These are phyloP conservation scores for Dichomitus squalens DNA, from an alignment of 1,284 basidiomycete species.

Conservation along the genomic window DNA sequence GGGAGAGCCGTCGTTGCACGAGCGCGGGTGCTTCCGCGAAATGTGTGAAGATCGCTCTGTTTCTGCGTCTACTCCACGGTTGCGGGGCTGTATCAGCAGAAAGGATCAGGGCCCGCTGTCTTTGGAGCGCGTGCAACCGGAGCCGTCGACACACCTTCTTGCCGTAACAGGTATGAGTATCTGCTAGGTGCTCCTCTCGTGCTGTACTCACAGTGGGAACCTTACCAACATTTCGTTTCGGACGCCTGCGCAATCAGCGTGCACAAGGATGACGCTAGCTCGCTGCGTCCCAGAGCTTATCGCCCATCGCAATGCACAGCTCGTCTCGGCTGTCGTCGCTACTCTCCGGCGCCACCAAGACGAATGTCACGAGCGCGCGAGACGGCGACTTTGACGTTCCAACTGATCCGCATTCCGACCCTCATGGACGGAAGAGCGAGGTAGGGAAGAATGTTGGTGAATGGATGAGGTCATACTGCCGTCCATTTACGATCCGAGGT, in stretches of 20 bases:
- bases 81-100: slow-evolving; percentile 2
- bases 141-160: slow-evolving; percentile 11
- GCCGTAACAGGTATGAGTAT: slow-evolving; percentile 12
- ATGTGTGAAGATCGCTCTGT: slow-evolving; percentile 17
- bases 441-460: background rate
- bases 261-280: background rate
- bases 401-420: slow-evolving; percentile 11
- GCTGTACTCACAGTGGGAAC: slow-evolving; percentile 25
- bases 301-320: slow-evolving; percentile 2
- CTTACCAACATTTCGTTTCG: background rate
- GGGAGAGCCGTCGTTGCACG: slow-evolving; percentile 10
- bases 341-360: slow-evolving; percentile 3
- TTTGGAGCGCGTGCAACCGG: slow-evolving; percentile 10
- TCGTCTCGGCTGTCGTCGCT: background rate
- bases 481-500: slow-evolving; percentile 16
- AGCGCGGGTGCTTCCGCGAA: slow-evolving; percentile 3
- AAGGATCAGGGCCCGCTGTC: background rate
- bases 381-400: slow-evolving; percentile 10
- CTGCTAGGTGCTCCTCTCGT: slow-evolving; percentile 1
- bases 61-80: slow-evolving; percentile 10
- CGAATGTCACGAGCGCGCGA: background rate
- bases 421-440: background rate
- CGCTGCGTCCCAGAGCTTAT: slow-evolving; percentile 1
- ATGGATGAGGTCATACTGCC: slow-evolving; percentile 15
- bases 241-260: slow-evolving; percentile 3